Conservation (phyloP, 1,284 basidiomycete species). For the Ganoderma sinense region DNA sequence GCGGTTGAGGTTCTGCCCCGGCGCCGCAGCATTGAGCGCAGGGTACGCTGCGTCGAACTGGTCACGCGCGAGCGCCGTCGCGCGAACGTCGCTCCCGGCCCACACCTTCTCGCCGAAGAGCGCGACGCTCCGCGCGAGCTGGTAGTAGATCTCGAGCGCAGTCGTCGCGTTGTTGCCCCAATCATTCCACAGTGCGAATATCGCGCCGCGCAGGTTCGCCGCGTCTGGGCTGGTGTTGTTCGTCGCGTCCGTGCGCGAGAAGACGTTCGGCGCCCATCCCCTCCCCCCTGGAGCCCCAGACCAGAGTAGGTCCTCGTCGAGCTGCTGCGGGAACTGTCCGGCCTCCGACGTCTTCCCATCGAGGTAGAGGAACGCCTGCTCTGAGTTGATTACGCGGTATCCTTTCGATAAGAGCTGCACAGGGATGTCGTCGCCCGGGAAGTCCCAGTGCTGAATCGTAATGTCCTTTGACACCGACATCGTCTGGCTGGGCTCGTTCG, state of each 20-base stretch:
- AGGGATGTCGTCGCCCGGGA: constrained; percentile 43
- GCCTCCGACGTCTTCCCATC: constrained; percentile 42
- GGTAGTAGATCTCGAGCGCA: constrained; percentile 40
- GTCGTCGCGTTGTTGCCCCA: constrained; percentile 43
- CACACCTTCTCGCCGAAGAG: constrained; percentile 39
- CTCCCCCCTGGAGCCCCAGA: constrained; percentile 36
- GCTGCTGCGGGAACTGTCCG: constrained; percentile 37
- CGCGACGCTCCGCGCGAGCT: constrained; percentile 38
- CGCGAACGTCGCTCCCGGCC: constrained; percentile 36
- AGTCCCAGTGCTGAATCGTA: constrained; percentile 49
- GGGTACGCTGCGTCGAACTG: constrained; percentile 38
- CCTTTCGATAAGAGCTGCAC: constrained; percentile 37
- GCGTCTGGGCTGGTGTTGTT: constrained; percentile 39
- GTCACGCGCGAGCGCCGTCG: constrained; percentile 33
- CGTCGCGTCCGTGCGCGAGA: constrained; percentile 34
- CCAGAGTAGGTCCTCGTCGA: constrained; percentile 40
- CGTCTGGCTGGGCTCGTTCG: constrained; percentile 41
- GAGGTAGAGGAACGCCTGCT: constrained; percentile 44
- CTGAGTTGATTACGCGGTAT: constrained; percentile 42
- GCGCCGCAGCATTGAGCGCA: constrained; percentile 37
- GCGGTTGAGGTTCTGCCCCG: constrained; percentile 41
- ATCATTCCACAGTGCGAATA: constrained; percentile 42
- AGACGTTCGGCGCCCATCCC: constrained; percentile 43
- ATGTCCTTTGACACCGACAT: constrained; percentile 39
- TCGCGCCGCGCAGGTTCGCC: constrained; percentile 36